Conservation (phyloP, 345 rosid genomes). For the Citrus sinensis region DVS_A1.0 CM039168.1:22369001-22369500, state of each 20-base stretch:
- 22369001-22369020: neutral
- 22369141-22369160: slow-evolving; percentile 62
- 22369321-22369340: slow-evolving; percentile 86
- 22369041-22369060: slow-evolving; percentile 24
- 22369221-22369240: neutral
- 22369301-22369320: slow-evolving; percentile 91
- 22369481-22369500: neutral
- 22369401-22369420: slow-evolving; percentile 43
- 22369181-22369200: neutral
- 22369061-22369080: slow-evolving; percentile 90
- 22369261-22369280: slow-evolving; percentile 46
- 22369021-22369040: neutral
- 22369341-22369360: slow-evolving; percentile 66
- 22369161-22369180: neutral
- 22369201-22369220: neutral
- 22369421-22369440: neutral
- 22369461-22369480: neutral
- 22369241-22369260: neutral
- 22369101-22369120: slow-evolving; percentile 92
- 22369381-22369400: slow-evolving; percentile 71
- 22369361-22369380: slow-evolving; percentile 74
- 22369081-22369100: slow-evolving; percentile 77
- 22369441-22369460: neutral
- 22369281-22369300: slow-evolving; percentile 72
- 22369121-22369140: slow-evolving; percentile 66